phyloP scores from a whole-genome alignment of 2,329 filamentous ascomycete genomes.

The Neofusicoccum sp. region DNA sequence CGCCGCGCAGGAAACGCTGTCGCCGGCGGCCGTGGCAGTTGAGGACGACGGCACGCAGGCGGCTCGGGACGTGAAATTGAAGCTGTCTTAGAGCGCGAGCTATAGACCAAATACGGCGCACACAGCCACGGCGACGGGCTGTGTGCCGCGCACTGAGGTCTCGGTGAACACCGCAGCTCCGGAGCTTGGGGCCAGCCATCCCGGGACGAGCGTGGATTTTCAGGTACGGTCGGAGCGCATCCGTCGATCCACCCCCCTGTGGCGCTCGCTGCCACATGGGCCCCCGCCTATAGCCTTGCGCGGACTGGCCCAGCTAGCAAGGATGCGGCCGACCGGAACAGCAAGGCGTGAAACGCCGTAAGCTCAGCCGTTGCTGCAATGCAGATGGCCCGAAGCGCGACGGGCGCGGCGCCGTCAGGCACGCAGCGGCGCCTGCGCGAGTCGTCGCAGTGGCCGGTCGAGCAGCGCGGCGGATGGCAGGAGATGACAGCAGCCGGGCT shows the following conservation, averaged over 20 bases:
- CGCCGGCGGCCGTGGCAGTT: too few species aligned
- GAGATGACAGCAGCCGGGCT: neutral
- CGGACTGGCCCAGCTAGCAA: constrained; percentile 7
- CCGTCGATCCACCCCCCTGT: constrained; percentile 18
- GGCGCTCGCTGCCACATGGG: constrained; percentile 15
- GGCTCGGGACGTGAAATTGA: constrained; percentile 9
- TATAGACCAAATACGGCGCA: constrained; percentile 9
- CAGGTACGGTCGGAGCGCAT: constrained; percentile 19
- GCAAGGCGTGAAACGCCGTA: constrained; percentile 18
- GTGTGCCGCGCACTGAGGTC: constrained; percentile 14
- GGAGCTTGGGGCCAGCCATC: constrained; percentile 10
- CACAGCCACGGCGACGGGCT: constrained; percentile 13
- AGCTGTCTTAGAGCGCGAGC: constrained; percentile 1
- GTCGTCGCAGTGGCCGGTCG: neutral
- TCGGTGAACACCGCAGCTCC: constrained; percentile 17
- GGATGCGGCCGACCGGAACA: constrained; percentile 11
- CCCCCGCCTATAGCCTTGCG: constrained; percentile 8
- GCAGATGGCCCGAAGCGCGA: constrained; percentile 13
- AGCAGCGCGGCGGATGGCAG: neutral
- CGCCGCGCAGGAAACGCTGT: too few species aligned
- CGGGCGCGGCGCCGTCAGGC: neutral
- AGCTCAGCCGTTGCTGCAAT: constrained; percentile 9
- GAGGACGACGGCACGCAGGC: neutral
- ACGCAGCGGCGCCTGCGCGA: neutral
- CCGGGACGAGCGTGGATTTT: constrained; percentile 12